Conservation (phyloP, 2,329 filamentous ascomycete genomes). For the Claviceps spartinae region DNA sequence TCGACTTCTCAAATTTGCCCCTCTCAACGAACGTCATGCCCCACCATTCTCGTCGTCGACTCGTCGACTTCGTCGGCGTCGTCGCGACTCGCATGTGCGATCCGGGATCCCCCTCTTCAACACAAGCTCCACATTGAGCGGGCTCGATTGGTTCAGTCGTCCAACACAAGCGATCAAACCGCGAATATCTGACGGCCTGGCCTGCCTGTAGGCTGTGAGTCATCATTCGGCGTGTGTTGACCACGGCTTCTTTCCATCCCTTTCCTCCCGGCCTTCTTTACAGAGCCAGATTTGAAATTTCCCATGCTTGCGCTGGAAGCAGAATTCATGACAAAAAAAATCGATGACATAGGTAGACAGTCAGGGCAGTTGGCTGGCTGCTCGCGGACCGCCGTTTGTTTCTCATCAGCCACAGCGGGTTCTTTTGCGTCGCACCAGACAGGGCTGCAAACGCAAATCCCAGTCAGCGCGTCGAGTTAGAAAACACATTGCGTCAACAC, state of each 20-base stretch:
- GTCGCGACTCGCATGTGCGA: background rate
- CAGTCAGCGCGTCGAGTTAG: no score
- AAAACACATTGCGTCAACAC: no score
- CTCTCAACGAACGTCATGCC: constrained; percentile 18
- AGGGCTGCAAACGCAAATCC: no score
- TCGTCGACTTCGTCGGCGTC: background rate
- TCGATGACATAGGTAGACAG: no score
- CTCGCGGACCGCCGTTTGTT: background rate
- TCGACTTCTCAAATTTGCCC: background rate
- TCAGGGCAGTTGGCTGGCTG: background rate
- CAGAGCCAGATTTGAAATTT: no score
- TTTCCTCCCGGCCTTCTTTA: background rate
- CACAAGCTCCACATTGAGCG: background rate
- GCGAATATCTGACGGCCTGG: background rate
- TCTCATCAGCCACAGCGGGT: background rate
- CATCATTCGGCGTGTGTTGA: background rate
- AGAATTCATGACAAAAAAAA: background rate
- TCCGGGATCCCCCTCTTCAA: background rate
- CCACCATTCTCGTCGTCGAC: constrained; percentile 11
- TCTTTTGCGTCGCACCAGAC: background rate
- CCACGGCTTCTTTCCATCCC: background rate
- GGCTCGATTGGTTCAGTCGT: background rate
- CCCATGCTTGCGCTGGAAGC: background rate
- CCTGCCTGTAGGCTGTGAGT: background rate
- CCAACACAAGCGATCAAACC: background rate